These are phyloP conservation scores for Verticillium tricorpus DNA, from an alignment of 2,329 filamentous ascomycete species.

Conservation along the genomic window DNA sequence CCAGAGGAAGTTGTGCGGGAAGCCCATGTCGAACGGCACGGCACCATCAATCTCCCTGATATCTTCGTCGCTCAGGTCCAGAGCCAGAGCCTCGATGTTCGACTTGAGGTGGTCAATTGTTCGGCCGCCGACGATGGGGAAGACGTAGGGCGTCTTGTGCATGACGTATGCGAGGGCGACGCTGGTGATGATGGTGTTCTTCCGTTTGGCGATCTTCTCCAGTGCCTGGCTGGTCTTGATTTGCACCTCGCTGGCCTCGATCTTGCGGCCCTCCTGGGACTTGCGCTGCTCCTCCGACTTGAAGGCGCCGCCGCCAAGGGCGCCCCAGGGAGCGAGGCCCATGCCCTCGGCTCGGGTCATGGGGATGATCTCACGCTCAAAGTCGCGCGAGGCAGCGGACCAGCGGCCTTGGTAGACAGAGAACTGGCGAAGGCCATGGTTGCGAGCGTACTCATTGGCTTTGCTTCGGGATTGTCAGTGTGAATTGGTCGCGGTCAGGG, in stretches of 20 bases:
- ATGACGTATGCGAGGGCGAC: constrained; percentile 69
- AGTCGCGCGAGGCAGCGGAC: constrained; percentile 58
- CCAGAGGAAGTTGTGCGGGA: constrained; percentile 59
- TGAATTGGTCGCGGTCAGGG: background rate
- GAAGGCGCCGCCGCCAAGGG: constrained; percentile 38
- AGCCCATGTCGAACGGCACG: constrained; percentile 59
- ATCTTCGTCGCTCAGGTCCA: constrained; percentile 57
- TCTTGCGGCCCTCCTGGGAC: constrained; percentile 29
- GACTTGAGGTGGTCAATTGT: constrained; percentile 65
- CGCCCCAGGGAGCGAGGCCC: constrained; percentile 50
- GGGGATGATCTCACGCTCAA: constrained; percentile 65
- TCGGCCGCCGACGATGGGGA: constrained; percentile 67
- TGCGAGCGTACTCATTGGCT: constrained; percentile 64
- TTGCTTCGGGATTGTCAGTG: constrained; percentile 31
- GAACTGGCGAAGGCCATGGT: constrained; percentile 67
- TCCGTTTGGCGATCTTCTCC: constrained; percentile 44
- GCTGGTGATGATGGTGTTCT: constrained; percentile 38
- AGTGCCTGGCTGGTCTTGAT: constrained; percentile 40
- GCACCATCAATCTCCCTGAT: constrained; percentile 62
- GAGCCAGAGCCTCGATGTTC: constrained; percentile 63
- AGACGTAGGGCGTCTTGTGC: constrained; percentile 67
- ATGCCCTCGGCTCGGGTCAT: constrained; percentile 61
- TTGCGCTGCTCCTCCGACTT: constrained; percentile 25
- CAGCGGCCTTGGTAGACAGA: constrained; percentile 64
- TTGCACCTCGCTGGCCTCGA: constrained; percentile 46